Evolutionary conservation across 164 flowering plant genomes (phyloP), one percentile per base, ranked within the genome.

Genomic region (Dillenia suffruticosa): DNA sequence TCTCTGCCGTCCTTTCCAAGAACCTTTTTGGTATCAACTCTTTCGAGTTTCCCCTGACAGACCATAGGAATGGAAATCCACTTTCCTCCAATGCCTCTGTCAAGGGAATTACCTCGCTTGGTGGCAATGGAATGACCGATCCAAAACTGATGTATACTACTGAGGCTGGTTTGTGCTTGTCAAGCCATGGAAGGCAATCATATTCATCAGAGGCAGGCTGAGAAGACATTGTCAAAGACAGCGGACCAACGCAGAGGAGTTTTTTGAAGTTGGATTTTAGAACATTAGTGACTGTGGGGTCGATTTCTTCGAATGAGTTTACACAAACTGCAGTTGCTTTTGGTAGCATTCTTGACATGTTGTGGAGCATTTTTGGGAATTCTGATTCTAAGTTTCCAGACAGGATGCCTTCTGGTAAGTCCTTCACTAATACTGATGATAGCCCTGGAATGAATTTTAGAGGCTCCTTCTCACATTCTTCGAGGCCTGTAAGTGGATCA

Each of bases 131-230:
- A 4, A 56, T 48, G 12, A 71, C 32, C 6, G 66, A 62, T 1
- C 86, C 86, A 24, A 79, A 82, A 61, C 81, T 65, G 1, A 82
- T 62, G 44, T 61, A 68, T 2, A 26, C 61, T 1, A 68, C 71
- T 0, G 71, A 68, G 3, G 51, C 44, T 1, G 57, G 11, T 14
- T 62, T 24, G 1, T 75, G 80, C 55, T 59, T 61, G 62, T 73
- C 72, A 4, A 62, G 57, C 71, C 71, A 68, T 15, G 44, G 26
- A 3, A 67, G 10, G 56, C 59, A 67, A 11, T 44, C 64, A 22
- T 14, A 10, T 7, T 32, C 46, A n/a, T 65, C 72, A 0, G 58
- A 16, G 5, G 13, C 14, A 1, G 53, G 44, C 44, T 50, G 51
- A 14, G 47, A 49, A n/a, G 70, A 49, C 13, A 54, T 46, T 1